A percentile compares a stretch with the other conserved stretches of the same genome.
Conservation (phyloP, 1,284 basidiomycete genomes). For the Boletus smithii region DNA sequence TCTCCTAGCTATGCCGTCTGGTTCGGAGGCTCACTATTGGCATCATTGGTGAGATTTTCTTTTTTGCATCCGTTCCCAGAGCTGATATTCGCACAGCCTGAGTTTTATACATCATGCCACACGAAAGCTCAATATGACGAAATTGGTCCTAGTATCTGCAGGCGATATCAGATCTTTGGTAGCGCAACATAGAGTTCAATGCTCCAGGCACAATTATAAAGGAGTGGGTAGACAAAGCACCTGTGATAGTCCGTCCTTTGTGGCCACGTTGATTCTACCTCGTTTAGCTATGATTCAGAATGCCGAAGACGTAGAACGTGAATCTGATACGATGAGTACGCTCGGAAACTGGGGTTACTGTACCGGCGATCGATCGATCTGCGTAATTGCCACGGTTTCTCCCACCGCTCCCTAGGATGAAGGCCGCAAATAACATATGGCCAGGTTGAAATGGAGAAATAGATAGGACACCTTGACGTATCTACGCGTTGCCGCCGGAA, state of each 20-base stretch:
- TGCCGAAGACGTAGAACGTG: constrained; percentile 2
- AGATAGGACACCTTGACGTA: background rate
- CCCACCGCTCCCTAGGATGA: constrained; percentile 11
- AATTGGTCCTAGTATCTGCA: constrained; percentile 92
- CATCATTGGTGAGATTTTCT: constrained; percentile 66
- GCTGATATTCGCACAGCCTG: constrained; percentile 57
- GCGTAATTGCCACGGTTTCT: too few relatives aligned
- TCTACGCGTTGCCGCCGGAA: background rate
- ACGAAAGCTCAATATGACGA: constrained; percentile 98
- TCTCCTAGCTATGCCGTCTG: constrained; percentile 84
- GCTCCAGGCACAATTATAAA: background rate
- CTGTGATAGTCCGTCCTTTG: background rate
- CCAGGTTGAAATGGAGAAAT: background rate
- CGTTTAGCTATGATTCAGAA: constrained; percentile 12
- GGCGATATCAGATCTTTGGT: constrained; percentile 93
- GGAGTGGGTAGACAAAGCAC: background rate
- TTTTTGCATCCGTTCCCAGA: background rate
- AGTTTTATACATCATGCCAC: constrained; percentile 97
- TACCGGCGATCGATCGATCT: background rate
- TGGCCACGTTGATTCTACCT: background rate
- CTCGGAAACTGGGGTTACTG: background rate
- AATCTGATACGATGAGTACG: background rate
- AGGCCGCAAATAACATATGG: constrained; percentile 8
- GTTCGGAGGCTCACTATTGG: constrained; percentile 95
- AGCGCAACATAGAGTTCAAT: constrained; percentile 62